A percentile compares a stretch with the other conserved stretches of the same genome.
These are phyloP conservation scores for Macaranga tanarius DNA, from an alignment of 441 rosid genomes.

Conservation along the genomic window DNA sequence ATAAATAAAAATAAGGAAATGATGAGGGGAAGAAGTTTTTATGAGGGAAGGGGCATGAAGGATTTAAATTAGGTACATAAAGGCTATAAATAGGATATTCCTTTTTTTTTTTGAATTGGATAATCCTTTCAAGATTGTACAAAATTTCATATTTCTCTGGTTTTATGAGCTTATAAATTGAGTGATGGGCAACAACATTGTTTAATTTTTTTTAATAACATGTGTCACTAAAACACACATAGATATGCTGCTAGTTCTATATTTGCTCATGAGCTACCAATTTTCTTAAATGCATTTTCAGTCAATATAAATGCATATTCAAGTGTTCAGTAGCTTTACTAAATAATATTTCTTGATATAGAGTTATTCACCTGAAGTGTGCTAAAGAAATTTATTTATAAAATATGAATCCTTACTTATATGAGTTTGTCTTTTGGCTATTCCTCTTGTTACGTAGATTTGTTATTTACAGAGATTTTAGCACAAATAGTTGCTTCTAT, in stretches of 20 bases:
- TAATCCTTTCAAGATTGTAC: no score
- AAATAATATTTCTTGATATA: background rate
- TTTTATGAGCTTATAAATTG: no score
- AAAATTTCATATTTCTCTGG: no score
- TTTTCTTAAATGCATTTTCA: background rate
- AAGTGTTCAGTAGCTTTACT: background rate
- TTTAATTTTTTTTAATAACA: background rate
- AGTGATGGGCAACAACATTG: no score
- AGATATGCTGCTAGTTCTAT: background rate
- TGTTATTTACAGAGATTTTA: background rate
- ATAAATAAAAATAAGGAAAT: no score
- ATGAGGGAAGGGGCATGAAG: no score
- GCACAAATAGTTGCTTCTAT: background rate
- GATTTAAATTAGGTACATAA: no score
- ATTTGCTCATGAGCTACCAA: background rate
- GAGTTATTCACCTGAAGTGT: background rate
- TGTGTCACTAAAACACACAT: background rate
- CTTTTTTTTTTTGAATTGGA: no score
- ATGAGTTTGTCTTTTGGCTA: background rate
- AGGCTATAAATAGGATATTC: no score
- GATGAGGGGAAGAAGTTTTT: no score
- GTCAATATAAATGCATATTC: background rate
- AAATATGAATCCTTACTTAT: background rate
- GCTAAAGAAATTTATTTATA: background rate
- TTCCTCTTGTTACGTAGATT: background rate